These are phyloP conservation scores for Coriaria nepalensis DNA, from an alignment of 306 rosid genomes.

Conservation along the genomic window DNA sequence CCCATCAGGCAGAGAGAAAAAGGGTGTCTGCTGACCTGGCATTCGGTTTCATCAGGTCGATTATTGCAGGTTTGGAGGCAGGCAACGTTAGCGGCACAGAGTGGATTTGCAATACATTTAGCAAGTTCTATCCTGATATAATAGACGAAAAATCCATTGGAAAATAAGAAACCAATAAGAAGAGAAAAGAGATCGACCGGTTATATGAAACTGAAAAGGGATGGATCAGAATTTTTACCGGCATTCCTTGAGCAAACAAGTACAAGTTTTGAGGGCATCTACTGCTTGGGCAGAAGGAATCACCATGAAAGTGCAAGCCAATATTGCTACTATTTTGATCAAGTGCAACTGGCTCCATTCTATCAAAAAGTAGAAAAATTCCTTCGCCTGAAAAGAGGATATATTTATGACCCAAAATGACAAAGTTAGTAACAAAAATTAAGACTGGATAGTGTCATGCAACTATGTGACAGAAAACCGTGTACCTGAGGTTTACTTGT, in stretches of 20 bases:
- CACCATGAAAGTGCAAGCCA: conserved; percentile 44
- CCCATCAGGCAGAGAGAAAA: conserved; percentile 4
- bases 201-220: not conserved
- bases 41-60: conserved; percentile 91
- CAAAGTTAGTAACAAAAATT: not conserved
- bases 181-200: not conserved
- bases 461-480: not conserved
- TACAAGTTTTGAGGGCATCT: conserved; percentile 88
- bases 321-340: conserved; percentile 31
- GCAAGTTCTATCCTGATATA: conserved; percentile 73
- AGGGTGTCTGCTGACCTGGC: conserved; percentile 47
- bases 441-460: too few relatives aligned
- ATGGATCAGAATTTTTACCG: conserved; percentile 24
- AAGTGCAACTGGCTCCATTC: conserved; percentile 41
- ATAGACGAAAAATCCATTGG: conserved; percentile 14
- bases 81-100: conserved; percentile 87
- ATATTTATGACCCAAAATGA: not conserved
- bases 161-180: not conserved
- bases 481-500: conserved; percentile 31
- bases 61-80: conserved; percentile 97
- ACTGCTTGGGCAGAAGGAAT: conserved; percentile 72
- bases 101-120: conserved; percentile 68
- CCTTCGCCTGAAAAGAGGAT: conserved; percentile 15
- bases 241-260: conserved; percentile 93
- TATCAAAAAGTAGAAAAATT: conserved; percentile 17